These are phyloP conservation scores for Kurtzmaniella quercitrusa DNA, from an alignment of 1,139 yeast species.

Conservation along the genomic window DNA sequence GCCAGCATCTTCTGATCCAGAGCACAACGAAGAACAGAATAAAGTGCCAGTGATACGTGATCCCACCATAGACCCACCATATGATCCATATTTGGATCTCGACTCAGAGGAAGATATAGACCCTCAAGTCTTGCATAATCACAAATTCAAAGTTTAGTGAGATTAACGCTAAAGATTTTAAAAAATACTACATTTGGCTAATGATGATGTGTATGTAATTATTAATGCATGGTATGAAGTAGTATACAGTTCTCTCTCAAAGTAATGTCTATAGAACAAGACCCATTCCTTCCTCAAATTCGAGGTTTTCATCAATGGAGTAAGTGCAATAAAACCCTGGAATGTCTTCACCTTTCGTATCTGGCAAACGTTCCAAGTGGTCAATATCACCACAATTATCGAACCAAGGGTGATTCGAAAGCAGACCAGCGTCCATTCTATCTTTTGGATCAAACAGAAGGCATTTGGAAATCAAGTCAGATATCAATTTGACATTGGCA, in stretches of 20 bases:
- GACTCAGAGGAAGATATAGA: conserved; percentile 6
- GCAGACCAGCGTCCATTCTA: conserved; percentile 38
- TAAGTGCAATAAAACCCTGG: conserved; percentile 23
- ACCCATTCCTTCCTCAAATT: not conserved
- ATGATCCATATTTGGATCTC: conserved; percentile 24
- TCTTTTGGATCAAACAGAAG: conserved; percentile 30
- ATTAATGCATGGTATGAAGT: not conserved
- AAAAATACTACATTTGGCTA: not conserved
- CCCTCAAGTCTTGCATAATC: not conserved
- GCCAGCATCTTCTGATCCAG: not conserved
- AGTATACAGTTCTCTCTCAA: not conserved
- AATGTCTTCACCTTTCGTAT: conserved; percentile 21
- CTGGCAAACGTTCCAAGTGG: conserved; percentile 20
- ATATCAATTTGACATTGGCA: conserved; percentile 24
- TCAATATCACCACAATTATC: conserved; percentile 13
- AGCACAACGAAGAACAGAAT: conserved; percentile 1
- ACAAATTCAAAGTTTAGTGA: conserved; percentile 1
- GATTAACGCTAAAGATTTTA: not conserved
- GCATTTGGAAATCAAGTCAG: conserved; percentile 39
- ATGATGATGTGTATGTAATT: not conserved
- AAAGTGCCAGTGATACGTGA: conserved; percentile 13
- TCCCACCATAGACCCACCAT: conserved; percentile 24
- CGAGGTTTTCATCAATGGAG: conserved; percentile 3
- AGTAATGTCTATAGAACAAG: not conserved
- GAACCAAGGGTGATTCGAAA: conserved; percentile 42